Conservation (phyloP, 257 asterid species). For the Lycium barbarum region DNA sequence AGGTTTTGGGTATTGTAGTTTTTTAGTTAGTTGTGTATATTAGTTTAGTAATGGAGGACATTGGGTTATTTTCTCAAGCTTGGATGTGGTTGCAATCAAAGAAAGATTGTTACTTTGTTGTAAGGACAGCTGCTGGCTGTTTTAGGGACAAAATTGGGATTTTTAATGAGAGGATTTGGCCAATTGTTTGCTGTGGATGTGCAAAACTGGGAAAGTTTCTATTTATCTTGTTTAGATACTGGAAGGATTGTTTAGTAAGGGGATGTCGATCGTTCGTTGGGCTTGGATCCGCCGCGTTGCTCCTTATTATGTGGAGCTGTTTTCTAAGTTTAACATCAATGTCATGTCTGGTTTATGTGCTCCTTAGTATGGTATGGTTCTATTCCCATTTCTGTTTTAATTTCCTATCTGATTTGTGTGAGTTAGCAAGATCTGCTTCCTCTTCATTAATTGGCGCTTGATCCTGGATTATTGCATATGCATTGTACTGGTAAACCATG, state of each 20-base stretch:
- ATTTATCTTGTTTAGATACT: conserved; percentile 63
- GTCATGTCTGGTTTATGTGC: conserved; percentile 88
- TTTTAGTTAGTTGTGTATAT: not conserved
- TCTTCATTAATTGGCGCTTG: conserved; percentile 20
- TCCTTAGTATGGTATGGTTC: conserved; percentile 89
- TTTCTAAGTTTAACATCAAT: conserved; percentile 93
- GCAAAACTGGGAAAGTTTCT: conserved; percentile 60
- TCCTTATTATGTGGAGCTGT: conserved; percentile 96
- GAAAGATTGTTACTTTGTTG: conserved; percentile 69
- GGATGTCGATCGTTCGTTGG: conserved; percentile 76
- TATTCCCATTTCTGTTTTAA: conserved; percentile 27
- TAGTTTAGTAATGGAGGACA: conserved; percentile 81
- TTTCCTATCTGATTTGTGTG: not conserved
- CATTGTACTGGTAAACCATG: conserved; percentile 7
- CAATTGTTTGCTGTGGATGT: conserved; percentile 85
- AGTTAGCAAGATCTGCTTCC: conserved; percentile 29
- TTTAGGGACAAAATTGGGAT: conserved; percentile 73
- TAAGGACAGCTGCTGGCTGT: conserved; percentile 57
- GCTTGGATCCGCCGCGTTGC: conserved; percentile 91
- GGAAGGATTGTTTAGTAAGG: conserved; percentile 75
- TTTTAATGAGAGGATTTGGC: conserved; percentile 92
- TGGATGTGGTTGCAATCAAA: conserved; percentile 92
- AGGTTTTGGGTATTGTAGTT: conserved; percentile 11
- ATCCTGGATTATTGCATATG: conserved; percentile 12
- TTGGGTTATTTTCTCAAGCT: conserved; percentile 88